Evolutionary conservation across 345 rosid genomes (phyloP).

Genomic region (Rhodamnia rubescens): DNA sequence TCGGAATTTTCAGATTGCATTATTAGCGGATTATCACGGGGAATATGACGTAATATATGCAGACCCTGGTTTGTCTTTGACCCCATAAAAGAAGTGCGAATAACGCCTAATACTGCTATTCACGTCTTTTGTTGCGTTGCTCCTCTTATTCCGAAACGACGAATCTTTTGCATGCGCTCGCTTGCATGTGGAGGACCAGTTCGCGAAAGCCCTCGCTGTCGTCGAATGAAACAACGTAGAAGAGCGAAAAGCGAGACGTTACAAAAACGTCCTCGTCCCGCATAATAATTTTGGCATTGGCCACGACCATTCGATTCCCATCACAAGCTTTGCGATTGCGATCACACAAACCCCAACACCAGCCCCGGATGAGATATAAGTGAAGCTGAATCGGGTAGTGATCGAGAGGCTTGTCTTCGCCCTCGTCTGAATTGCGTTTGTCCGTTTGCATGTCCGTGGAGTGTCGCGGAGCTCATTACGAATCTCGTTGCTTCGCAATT

Average conservation of each 20-base stretch:
- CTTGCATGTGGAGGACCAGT: not conserved
- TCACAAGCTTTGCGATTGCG: not conserved
- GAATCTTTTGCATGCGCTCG: not conserved
- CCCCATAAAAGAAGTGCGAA: not conserved
- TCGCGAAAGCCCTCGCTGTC: not conserved
- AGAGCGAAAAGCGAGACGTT: not conserved
- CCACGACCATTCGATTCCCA: not conserved
- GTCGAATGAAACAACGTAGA: not conserved
- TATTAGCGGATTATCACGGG: not conserved
- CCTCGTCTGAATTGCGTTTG: too few species aligned
- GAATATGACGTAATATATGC: not conserved
- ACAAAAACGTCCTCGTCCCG: not conserved
- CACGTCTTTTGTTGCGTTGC: not conserved
- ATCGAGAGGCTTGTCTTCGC: too few species aligned
- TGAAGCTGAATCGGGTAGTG: not conserved
- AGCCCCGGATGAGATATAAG: not conserved
- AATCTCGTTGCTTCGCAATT: too few species aligned
- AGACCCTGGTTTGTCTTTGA: not conserved
- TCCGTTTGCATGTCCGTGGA: too few species aligned
- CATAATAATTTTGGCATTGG: not conserved
- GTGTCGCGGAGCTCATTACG: too few species aligned
- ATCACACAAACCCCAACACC: not conserved
- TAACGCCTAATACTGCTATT: rapidly evolving
- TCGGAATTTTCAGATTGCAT: too few species aligned
- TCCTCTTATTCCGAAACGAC: not conserved